Base-by-base conservation (phyloP, 352 stramenopile species). In the Discostella stelligera region DNA sequence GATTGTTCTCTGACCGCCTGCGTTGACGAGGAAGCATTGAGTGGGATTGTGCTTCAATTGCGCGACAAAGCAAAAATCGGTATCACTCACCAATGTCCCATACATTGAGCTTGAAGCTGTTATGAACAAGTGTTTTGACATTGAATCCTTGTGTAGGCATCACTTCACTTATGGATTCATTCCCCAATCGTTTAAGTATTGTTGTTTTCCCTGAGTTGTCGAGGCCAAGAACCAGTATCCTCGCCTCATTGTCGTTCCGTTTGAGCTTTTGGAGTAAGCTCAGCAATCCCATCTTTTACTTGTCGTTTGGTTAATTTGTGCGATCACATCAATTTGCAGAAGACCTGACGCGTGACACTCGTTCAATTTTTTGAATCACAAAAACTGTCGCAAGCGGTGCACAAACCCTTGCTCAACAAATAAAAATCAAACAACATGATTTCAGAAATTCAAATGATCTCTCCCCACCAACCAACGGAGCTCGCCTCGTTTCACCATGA, bases 191-290 rank as follows among this genome's bases (percentile, higher is more conserved):
- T 91, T 98, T 98, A 27, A 98, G 88, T 78, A 98, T 98, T 25
- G 95, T 98, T 9, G 95, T 98, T 88, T 98, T 98, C 63, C 96
- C 96, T 44, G 94, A 94, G 80, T 98, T 98, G 88, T 98, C 96
- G 21, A 98, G 89, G 11, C 95, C 95, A 20, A 98, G 88, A 55
- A 98, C 95, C 46, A 98, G 89, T 76, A 98, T 95, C 55, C 95
- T 90, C 41, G 94, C 94, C 80, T 98, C 96, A 70, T 95, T 94
- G 77, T 98, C 95, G 59, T 94, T 77, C 44, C 68, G 52, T 89
- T 98, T 98, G 61, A 98, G 93, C 89, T 98, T 98, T 37, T 95
- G 93, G 46, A 98, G 85, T 62, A 98, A 90, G 61, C 93, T 96
- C 62, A 98, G 82, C 18, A 98, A 90, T 20, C 95, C 95, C 95